Evolutionary conservation across 2,329 filamentous ascomycete species (phyloP).

Genomic region (Escovopsis sp.): DNA sequence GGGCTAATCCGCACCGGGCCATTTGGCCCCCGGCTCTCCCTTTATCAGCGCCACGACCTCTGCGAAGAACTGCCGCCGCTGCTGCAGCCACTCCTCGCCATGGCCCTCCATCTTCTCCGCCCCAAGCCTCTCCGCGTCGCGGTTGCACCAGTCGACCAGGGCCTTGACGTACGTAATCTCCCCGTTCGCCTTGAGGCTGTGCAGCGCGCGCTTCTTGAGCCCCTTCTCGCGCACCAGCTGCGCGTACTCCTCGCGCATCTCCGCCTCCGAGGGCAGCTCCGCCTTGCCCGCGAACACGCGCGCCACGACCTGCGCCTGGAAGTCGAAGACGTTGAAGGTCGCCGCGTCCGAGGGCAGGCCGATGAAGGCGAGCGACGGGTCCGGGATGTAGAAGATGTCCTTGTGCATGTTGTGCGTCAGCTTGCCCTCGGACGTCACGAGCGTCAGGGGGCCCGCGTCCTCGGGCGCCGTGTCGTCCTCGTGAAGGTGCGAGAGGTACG

Average conservation of each 20-base stretch:
- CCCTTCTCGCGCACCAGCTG: not conserved
- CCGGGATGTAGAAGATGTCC: slow-evolving; percentile 57
- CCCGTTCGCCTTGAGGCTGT: not conserved
- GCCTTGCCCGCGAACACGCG: not conserved
- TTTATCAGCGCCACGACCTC: not conserved
- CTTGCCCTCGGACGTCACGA: slow-evolving; percentile 48
- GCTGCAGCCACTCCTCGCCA: not conserved
- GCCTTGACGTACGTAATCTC: not conserved
- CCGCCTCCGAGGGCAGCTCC: not conserved
- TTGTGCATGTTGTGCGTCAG: slow-evolving; percentile 54
- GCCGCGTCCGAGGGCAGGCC: slow-evolving; percentile 52
- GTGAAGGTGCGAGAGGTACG: not conserved
- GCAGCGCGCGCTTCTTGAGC: not conserved
- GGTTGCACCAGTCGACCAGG: not conserved
- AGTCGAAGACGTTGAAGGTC: slow-evolving; percentile 34
- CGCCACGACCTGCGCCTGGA: not conserved
- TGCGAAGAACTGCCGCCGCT: not conserved
- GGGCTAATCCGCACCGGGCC: not conserved
- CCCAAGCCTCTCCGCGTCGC: not conserved
- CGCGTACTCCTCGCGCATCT: not conserved
- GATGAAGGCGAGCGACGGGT: slow-evolving; percentile 48
- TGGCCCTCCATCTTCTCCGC: not conserved
- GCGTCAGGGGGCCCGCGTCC: slow-evolving; percentile 22
- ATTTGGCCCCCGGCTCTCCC: not conserved
- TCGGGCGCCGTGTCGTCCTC: not conserved